phyloP scores from a whole-genome alignment of 139 green algal genomes.

The Chlorella sp. region DNA sequence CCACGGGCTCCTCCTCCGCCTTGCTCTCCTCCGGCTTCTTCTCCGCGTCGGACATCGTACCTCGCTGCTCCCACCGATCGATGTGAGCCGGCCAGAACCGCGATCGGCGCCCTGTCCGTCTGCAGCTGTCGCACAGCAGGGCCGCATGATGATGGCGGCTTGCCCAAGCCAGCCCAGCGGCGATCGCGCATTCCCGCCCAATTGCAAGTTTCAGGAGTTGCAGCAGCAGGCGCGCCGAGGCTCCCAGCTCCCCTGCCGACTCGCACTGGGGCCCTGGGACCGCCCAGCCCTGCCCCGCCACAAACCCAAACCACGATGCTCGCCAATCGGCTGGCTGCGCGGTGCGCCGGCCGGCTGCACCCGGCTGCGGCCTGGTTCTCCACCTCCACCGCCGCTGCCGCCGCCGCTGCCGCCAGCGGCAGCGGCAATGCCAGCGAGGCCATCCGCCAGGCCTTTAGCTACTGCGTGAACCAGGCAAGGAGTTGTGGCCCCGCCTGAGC shows the following conservation, averaged over 20 bases:
- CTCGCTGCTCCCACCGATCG: background rate
- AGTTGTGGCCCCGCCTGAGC: too few species aligned
- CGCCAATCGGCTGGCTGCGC: too few species aligned
- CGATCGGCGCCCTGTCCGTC: too few species aligned
- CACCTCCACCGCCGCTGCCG: background rate
- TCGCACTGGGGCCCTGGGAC: too few species aligned
- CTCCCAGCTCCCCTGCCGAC: too few species aligned
- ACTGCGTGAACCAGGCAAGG: slow-evolving; percentile 35
- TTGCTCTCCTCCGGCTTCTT: slow-evolving; percentile 17
- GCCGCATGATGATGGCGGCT: background rate
- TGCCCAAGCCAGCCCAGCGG: background rate
- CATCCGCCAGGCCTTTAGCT: slow-evolving; percentile 35
- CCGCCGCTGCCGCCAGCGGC: background rate
- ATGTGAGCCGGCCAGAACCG: too few species aligned
- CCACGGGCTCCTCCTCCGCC: slow-evolving; percentile 22
- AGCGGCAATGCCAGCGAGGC: background rate
- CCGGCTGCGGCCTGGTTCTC: background rate
- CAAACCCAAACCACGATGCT: too few species aligned
- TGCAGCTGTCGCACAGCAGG: too few species aligned
- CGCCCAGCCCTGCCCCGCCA: too few species aligned
- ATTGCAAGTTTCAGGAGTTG: background rate
- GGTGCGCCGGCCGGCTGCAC: too few species aligned
- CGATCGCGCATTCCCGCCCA: background rate
- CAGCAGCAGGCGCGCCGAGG: too few species aligned
- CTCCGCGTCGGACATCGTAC: background rate